A percentile compares a stretch with the other conserved stretches of the same genome.
These are phyloP conservation scores for Trametes sanguinea DNA, from an alignment of 768 basidiomycete genomes.

Conservation along the genomic window DNA sequence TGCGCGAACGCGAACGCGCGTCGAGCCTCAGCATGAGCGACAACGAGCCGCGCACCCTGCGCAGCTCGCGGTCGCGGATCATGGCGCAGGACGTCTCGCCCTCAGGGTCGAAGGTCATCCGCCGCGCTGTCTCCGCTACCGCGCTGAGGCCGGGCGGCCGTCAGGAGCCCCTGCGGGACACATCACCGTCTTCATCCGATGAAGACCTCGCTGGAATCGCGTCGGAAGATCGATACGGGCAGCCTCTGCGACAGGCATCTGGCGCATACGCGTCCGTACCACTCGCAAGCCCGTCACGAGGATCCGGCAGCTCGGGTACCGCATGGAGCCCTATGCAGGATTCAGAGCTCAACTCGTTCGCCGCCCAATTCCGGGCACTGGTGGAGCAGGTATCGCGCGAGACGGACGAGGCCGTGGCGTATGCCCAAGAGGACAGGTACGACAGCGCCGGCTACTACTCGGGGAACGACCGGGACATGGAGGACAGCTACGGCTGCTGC, in stretches of 20 bases:
- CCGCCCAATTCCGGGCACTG: conserved; percentile 52
- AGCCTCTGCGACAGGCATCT: background rate
- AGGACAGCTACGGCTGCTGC: conserved; percentile 40
- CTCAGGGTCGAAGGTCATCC: conserved; percentile 20
- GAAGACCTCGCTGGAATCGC: conserved; percentile 11
- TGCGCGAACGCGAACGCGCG: conserved; percentile 16
- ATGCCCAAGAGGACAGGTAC: conserved; percentile 29
- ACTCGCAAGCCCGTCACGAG: background rate
- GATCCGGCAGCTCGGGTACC: background rate
- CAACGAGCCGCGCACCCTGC: conserved; percentile 24
- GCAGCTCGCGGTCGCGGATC: conserved; percentile 26
- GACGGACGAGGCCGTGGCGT: conserved; percentile 48
- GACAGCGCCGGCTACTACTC: background rate
- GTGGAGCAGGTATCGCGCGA: conserved; percentile 54
- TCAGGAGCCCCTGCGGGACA: conserved; percentile 3
- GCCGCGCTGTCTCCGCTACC: conserved; percentile 17
- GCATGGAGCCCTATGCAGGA: conserved; percentile 27
- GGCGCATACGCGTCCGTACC: conserved; percentile 23
- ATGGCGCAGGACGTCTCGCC: conserved; percentile 17
- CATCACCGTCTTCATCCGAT: conserved; percentile 20
- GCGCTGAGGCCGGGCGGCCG: conserved; percentile 4
- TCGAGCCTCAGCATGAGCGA: conserved; percentile 21
- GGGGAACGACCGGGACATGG: conserved; percentile 17
- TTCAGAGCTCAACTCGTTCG: conserved; percentile 44
- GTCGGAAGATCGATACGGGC: conserved; percentile 19